Base-by-base conservation (phyloP, 768 basidiomycete genomes). In the Suillus subalutaceus region DNA sequence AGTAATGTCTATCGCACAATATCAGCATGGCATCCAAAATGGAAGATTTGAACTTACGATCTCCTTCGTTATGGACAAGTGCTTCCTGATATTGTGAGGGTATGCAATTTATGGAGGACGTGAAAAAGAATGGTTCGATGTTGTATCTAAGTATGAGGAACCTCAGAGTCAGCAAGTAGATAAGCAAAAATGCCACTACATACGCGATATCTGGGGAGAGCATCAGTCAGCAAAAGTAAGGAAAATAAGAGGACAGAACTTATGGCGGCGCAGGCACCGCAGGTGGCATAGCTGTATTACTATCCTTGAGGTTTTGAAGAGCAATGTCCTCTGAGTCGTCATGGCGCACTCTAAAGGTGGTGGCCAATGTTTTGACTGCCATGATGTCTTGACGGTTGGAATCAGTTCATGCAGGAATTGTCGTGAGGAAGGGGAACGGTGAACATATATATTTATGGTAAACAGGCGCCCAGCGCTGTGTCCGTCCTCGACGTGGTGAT, bases 101-200 rank as follows among this genome's bases (percentile, higher is more conserved):
- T 67, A 89, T 90, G 87, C 87, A 88, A 66, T 86, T 88, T 3
- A 86, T 72, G 3, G 86, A 85, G 1, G 87, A 88, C 0, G 86
- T 85, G 72, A 88, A 89, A 70, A 85, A 89, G 73, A 89, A 88
- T 0, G 88, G 88, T 67, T 89, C 88, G 65, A 89, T 78, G 50
- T 79, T 78, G 65, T 85, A 87, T 71, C 87, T 79, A 30, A 13
- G 38, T 12, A 40, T 3, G 10, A 63, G 32, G 18, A 53, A 40
- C 38, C 2, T 55, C 53, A 56, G n/a, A n/a, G n/a, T n/a, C n/a
- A 56, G 3, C 56, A 6, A 44, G 20, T 38, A 4, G 3, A 10
- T 23, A 48, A 18, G n/a, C 4, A 58, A 20, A 32, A 32, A 56
- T 41, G 53, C 0, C 9, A 4, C 41, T 0, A 69, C 80, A 63